Percentiles rank a stretch among this genome's conserved stretches.
Evolutionary conservation across 441 rosid species (phyloP).

Genomic region (Eruca vesicaria): DNA sequence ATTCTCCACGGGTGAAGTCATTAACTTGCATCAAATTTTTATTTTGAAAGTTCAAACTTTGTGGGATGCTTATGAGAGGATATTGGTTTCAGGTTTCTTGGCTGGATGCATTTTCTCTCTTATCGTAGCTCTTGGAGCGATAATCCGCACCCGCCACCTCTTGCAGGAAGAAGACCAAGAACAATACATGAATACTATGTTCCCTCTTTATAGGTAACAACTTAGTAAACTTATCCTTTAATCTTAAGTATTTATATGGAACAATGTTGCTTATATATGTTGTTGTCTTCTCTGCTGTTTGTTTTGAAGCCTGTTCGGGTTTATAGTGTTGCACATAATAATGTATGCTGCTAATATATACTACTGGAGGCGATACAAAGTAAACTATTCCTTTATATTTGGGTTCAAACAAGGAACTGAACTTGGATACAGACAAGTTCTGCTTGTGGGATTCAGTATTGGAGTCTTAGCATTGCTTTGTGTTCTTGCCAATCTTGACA

Average conservation of each 20-base stretch:
- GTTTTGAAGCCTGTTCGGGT: slow-evolving; percentile 69
- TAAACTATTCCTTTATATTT: slow-evolving; percentile 81
- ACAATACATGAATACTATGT: slow-evolving; percentile 66
- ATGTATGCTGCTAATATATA: slow-evolving; percentile 65
- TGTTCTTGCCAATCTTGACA: slow-evolving; percentile 69
- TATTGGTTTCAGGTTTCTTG: slow-evolving; percentile 49
- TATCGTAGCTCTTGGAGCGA: slow-evolving; percentile 44
- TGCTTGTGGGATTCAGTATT: slow-evolving; percentile 57
- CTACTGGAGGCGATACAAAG: slow-evolving; percentile 71
- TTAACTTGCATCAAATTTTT: background rate
- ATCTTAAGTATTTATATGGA: background rate
- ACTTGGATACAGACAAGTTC: slow-evolving; percentile 66
- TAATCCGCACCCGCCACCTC: slow-evolving; percentile 49
- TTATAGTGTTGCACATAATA: slow-evolving; percentile 61
- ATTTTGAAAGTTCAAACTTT: background rate
- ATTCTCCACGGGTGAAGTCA: slow-evolving; percentile 37
- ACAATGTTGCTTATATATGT: slow-evolving; percentile 6
- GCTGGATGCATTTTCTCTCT: slow-evolving; percentile 71
- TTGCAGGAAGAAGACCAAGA: slow-evolving; percentile 31
- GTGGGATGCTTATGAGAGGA: slow-evolving; percentile 12
- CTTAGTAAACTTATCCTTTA: background rate
- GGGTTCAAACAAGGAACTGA: slow-evolving; percentile 82
- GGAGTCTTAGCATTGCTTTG: slow-evolving; percentile 50
- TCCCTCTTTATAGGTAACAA: slow-evolving; percentile 72
- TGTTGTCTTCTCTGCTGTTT: background rate